phyloP scores from a whole-genome alignment of 352 stramenopile species.

The Phytophthora colocasiae region DNA sequence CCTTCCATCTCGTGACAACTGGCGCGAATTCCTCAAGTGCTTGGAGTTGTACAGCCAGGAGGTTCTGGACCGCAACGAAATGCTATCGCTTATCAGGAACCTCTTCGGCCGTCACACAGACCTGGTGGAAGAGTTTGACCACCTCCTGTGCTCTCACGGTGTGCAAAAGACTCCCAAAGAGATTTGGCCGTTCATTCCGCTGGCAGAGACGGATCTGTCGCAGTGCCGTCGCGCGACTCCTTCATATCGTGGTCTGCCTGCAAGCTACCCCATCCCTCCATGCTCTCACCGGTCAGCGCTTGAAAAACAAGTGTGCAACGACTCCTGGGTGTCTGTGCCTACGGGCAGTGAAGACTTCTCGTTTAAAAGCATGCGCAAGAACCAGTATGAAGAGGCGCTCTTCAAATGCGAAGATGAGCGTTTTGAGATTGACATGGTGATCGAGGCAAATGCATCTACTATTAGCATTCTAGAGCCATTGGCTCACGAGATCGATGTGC shows the following conservation, averaged over 20 bases:
- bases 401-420: conserved; percentile 99
- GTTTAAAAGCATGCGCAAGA: conserved; percentile 99
- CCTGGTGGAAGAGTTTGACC: conserved; percentile 83
- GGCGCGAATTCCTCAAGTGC: conserved; percentile 98
- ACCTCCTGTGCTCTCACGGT: conserved; percentile 76
- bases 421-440: conserved; percentile 94
- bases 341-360: conserved; percentile 99
- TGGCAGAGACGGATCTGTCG: conserved; percentile 92
- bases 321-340: conserved; percentile 97
- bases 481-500: conserved; percentile 93
- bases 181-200: conserved; percentile 92
- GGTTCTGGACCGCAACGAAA: conserved; percentile 92
- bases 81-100: conserved; percentile 89
- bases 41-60: conserved; percentile 98
- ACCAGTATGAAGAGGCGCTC: conserved; percentile 98
- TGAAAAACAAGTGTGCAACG: conserved; percentile 94
- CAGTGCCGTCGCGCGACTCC: conserved; percentile 93
- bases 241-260: conserved; percentile 97
- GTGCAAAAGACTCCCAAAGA: conserved; percentile 87
- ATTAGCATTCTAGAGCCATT: conserved; percentile 97
- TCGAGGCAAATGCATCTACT: conserved; percentile 97
- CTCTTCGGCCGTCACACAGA: conserved; percentile 89
- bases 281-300: conserved; percentile 95
- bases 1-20: conserved; percentile 93
- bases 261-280: conserved; percentile 97